Evolutionary conservation across 2,329 filamentous ascomycete species (phyloP).

Genomic region (Thelonectria discophora): DNA sequence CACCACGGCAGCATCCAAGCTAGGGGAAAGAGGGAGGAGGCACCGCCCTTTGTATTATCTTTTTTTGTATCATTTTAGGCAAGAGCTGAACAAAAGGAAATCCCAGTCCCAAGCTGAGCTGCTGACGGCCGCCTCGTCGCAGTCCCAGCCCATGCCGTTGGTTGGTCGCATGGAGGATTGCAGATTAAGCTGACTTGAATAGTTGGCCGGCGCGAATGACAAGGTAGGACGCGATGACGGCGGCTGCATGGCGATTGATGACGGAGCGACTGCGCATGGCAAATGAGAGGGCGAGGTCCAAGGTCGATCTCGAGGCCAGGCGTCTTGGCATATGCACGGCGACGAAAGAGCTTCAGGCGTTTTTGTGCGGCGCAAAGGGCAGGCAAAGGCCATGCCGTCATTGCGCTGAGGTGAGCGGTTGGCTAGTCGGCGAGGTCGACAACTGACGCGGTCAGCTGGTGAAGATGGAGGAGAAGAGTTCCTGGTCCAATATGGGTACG

Average conservation of each 20-base stretch:
- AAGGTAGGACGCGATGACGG: neutral
- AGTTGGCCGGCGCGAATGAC: neutral
- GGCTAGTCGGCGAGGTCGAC: neutral
- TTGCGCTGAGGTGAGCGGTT: neutral
- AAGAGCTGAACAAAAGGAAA: neutral
- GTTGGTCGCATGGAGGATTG: neutral
- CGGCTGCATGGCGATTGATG: neutral
- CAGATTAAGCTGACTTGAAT: neutral
- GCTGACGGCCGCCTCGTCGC: neutral
- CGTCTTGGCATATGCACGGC: neutral
- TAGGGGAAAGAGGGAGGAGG: neutral
- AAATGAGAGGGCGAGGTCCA: neutral
- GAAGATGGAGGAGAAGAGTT: neutral
- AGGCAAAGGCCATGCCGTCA: neutral
- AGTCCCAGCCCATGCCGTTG: neutral
- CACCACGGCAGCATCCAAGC: neutral
- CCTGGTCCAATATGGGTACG: too few species aligned
- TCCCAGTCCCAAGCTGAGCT: neutral
- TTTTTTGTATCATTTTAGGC: neutral
- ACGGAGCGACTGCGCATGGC: neutral
- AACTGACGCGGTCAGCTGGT: neutral
- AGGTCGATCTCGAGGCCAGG: neutral
- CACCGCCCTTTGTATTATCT: neutral
- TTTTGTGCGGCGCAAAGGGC: neutral
- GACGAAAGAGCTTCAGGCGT: neutral